Percentiles rank a stretch among this genome's conserved stretches.
These are phyloP conservation scores for Ilyonectria sp. DNA, from an alignment of 2,329 filamentous ascomycete genomes.

Conservation along the genomic window DNA sequence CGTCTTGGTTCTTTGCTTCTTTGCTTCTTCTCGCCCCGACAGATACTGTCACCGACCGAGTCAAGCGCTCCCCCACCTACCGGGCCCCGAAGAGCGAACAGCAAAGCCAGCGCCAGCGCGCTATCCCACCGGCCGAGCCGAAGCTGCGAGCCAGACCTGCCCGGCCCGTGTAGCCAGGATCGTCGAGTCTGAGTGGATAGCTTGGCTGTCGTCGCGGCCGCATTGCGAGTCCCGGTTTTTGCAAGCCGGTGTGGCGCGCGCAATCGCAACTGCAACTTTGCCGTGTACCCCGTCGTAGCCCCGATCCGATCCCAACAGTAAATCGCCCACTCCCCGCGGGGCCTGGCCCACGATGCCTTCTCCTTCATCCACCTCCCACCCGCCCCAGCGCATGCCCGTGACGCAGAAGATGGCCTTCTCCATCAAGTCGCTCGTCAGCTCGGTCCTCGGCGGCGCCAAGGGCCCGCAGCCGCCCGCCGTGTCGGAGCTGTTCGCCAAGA, in stretches of 20 bases:
- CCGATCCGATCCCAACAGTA: conserved; percentile 13
- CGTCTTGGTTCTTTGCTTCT: background rate
- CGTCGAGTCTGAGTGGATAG: conserved; percentile 5
- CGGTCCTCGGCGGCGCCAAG: conserved; percentile 47
- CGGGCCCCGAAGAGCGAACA: background rate
- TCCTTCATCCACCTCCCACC: conserved; percentile 29
- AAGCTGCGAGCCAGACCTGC: background rate
- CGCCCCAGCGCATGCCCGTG: conserved; percentile 49
- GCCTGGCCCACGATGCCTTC: conserved; percentile 8
- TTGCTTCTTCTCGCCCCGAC: background rate
- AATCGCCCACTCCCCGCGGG: background rate
- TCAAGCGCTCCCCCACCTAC: conserved; percentile 25
- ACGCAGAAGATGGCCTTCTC: conserved; percentile 62
- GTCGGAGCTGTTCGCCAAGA: conserved; percentile 78
- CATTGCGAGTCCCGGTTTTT: background rate
- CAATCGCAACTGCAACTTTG: background rate
- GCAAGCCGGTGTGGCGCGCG: background rate
- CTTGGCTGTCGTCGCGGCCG: background rate
- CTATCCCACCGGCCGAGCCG: conserved; percentile 27
- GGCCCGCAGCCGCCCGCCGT: conserved; percentile 48
- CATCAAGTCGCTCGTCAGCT: conserved; percentile 51
- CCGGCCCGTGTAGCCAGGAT: background rate
- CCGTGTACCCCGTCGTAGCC: background rate
- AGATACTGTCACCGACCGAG: background rate
- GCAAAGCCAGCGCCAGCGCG: background rate